Evolutionary conservation across 345 rosid species (phyloP), one percentile per base, ranked within the genome.

Genomic region (Aquilaria yunnanensis): DNA sequence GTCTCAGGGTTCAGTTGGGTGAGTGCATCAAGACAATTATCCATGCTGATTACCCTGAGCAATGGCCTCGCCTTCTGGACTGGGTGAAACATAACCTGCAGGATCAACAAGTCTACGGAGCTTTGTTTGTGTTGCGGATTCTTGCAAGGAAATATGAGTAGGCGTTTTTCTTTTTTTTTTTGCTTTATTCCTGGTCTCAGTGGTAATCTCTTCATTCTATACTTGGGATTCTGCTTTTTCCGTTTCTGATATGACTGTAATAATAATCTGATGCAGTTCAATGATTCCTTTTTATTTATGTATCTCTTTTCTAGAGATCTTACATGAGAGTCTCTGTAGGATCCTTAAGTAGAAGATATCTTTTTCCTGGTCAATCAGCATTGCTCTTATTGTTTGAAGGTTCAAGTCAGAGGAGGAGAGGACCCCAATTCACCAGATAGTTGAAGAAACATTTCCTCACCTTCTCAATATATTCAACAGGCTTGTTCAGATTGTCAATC

Each of bases 121-220:
- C 97, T 66, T 67, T 91, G 63, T 88, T 81, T 76, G 90, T 91
- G 68, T 71, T 88, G 75, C 83, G 96, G 74, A 86, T 91, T 66
- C 96, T 91, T 63, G 77, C 94, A 47, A 77, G 97, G 67, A 88
- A 91, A 91, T 91, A 91, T 41, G 97, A 91, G 97, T 91, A 77
- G 67, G 90, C 62, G 2, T 51, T 2, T 51, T 51, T 51, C 29
- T 14, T 14, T 51, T 16, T 3, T 7, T 51, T 8, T 51, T 6
- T n/a, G 29, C 14, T n/a, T n/a, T n/a, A 13, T 51, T 37, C 23
- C 23, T 23, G 23, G 23, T 23, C 43, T 2, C 43, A 37, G 43
- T 37, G 43, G 43, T 37, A 4, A 1, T 37, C 43, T 0, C 43
- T 37, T 37, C 43, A 37, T 37, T 32, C 43, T 41, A 62, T 68